Evolutionary conservation across 2,329 filamentous ascomycete genomes (phyloP).

Genomic region (Immersiporthe knoxdaviesiana): DNA sequence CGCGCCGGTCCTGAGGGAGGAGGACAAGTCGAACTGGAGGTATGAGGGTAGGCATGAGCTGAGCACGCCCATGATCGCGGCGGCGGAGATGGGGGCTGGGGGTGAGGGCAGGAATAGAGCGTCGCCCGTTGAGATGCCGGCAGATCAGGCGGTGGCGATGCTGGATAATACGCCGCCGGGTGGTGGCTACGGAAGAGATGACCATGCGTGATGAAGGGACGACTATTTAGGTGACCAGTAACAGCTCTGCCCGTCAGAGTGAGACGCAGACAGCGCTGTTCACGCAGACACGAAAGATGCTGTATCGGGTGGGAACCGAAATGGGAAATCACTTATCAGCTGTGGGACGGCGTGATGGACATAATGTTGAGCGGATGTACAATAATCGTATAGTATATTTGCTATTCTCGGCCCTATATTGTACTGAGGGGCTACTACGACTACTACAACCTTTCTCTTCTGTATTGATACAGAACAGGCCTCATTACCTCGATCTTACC

Average conservation of each 20-base stretch:
- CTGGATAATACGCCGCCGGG: neutral
- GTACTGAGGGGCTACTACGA: too few relatives aligned
- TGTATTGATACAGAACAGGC: too few relatives aligned
- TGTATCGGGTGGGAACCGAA: too few relatives aligned
- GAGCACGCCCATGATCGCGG: neutral
- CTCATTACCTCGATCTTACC: neutral
- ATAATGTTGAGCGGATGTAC: neutral
- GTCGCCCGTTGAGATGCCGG: neutral
- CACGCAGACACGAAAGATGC: neutral
- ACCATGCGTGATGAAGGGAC: neutral
- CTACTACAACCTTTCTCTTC: too few relatives aligned
- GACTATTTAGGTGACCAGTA: too few relatives aligned
- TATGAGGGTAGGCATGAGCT: neutral
- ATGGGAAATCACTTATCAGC: too few relatives aligned
- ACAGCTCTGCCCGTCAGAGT: neutral
- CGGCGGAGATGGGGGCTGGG: neutral
- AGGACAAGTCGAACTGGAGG: neutral
- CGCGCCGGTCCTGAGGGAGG: neutral
- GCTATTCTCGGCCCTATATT: too few relatives aligned
- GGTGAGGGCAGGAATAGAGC: neutral
- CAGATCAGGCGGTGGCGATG: neutral
- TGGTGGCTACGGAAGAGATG: neutral
- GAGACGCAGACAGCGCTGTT: neutral
- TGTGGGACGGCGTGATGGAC: too few relatives aligned
- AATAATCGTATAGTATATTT: neutral